Evolutionary conservation across 83 land plant genomes (phyloP).

Genomic region (Picea abies): DNA sequence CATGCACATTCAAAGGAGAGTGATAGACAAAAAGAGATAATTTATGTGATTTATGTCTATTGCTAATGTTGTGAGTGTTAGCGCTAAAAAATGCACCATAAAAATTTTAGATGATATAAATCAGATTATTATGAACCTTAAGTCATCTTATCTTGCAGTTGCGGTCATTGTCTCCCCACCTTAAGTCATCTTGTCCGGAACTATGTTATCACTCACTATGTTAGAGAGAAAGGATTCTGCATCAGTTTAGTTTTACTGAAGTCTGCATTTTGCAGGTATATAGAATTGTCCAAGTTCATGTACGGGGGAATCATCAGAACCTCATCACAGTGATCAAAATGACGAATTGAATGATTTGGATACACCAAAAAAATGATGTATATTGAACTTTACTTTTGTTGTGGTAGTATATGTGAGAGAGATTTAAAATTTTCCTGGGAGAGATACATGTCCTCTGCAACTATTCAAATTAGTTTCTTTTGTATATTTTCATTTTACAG

Average conservation of each 20-base stretch:
- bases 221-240: background rate
- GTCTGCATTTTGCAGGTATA: background rate
- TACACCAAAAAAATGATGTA: background rate
- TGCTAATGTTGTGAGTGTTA: too few species aligned
- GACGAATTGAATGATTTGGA: background rate
- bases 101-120: too few species aligned
- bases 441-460: background rate
- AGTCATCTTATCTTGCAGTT: too few species aligned
- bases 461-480: background rate
- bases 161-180: too few species aligned
- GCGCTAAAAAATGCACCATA: too few species aligned
- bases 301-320: background rate
- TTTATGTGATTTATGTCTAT: too few species aligned
- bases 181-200: too few species aligned
- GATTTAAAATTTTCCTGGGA: background rate
- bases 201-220: background rate
- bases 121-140: too few species aligned
- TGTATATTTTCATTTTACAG: background rate
- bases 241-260: background rate
- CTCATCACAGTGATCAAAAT: background rate
- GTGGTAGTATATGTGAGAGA: background rate
- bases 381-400: background rate
- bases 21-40: too few species aligned
- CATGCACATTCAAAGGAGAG: too few species aligned
- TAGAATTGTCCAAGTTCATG: slow-evolving; percentile 4